Evolutionary conservation across 23 red algal genomes (phyloP).

Genomic region (Chondrus crispus): DNA sequence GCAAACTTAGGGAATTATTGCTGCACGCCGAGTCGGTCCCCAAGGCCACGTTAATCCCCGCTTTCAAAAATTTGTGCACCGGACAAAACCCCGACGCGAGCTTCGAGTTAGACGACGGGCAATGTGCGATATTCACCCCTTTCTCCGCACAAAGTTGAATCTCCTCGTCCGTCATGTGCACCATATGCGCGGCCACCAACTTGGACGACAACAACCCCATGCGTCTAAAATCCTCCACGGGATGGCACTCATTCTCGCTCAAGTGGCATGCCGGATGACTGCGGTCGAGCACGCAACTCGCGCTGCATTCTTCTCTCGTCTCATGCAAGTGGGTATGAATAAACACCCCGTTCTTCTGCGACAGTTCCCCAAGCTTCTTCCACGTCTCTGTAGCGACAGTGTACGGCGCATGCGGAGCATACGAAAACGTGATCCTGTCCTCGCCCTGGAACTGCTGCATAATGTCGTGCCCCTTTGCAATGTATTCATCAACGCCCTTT

Average conservation of each 20-base stretch:
- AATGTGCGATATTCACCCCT: slow-evolving; percentile 81
- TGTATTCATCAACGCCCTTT: slow-evolving; percentile 47
- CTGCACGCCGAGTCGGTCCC: slow-evolving; percentile 90
- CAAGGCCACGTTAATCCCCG: slow-evolving; percentile 92
- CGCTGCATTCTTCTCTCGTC: slow-evolving; percentile 74
- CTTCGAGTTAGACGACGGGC: slow-evolving; percentile 91
- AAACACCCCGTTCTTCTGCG: slow-evolving; percentile 10
- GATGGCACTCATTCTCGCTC: slow-evolving; percentile 61
- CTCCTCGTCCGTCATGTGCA: slow-evolving; percentile 81
- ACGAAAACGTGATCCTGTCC: slow-evolving; percentile 66
- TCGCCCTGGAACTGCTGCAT: slow-evolving; percentile 31
- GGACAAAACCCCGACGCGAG: slow-evolving; percentile 90
- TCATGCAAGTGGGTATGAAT: slow-evolving; percentile 98
- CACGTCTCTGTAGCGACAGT: slow-evolving; percentile 69
- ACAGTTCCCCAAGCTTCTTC: slow-evolving; percentile 29
- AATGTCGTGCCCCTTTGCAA: slow-evolving; percentile 42
- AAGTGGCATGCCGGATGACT: slow-evolving; percentile 70
- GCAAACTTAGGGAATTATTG: slow-evolving; percentile 92
- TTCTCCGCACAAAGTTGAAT: slow-evolving; percentile 63
- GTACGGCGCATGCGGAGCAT: slow-evolving; percentile 95
- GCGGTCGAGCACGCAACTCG: slow-evolving; percentile 62
- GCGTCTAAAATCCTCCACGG: slow-evolving; percentile 76
- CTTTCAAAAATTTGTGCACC: slow-evolving; percentile 63
- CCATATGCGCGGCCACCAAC: slow-evolving; percentile 83
- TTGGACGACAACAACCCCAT: slow-evolving; percentile 61